phyloP scores from a whole-genome alignment of 805 yeast genomes.

The Clavispora vitiphila region DNA sequence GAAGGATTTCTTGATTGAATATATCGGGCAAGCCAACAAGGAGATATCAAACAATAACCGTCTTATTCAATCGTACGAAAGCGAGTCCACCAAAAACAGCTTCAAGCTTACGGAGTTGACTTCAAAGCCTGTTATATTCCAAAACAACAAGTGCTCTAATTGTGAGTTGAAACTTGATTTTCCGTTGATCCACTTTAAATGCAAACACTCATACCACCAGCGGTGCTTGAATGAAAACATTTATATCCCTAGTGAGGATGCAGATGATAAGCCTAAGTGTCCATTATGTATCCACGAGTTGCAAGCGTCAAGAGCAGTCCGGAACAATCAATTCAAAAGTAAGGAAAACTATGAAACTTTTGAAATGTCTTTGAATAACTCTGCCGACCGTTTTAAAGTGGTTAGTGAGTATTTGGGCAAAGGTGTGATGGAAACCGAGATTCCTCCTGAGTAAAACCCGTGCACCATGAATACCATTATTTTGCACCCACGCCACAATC shows the following conservation, averaged over 20 bases:
- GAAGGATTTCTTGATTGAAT: conserved; percentile 60
- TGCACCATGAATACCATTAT: conserved; percentile 1
- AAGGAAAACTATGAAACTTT: conserved; percentile 64
- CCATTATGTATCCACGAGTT: conserved; percentile 73
- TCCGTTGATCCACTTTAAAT: conserved; percentile 80
- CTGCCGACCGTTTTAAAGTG: conserved; percentile 64
- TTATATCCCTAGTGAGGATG: conserved; percentile 15
- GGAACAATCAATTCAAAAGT: conserved; percentile 55
- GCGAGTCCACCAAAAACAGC: conserved; percentile 56
- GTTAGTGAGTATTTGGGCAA: conserved; percentile 80
- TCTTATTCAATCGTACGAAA: conserved; percentile 61
- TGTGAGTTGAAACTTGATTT: conserved; percentile 65
- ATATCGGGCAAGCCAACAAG: conserved; percentile 51
- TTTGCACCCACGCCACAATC: conserved; percentile 9
- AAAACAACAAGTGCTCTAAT: conserved; percentile 57
- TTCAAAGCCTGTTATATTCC: conserved; percentile 46
- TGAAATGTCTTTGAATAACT: conserved; percentile 46
- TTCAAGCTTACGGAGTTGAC: conserved; percentile 48
- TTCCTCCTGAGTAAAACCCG: neutral
- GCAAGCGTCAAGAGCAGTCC: conserved; percentile 57
- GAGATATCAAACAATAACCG: conserved; percentile 68
- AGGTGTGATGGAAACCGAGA: conserved; percentile 66
- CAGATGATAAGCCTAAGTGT: conserved; percentile 35
- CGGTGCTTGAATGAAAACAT: conserved; percentile 59
- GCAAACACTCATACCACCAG: conserved; percentile 83